Percentiles rank a stretch among this genome's conserved stretches.
These are phyloP conservation scores for Apiospora koreana DNA, from an alignment of 2,329 filamentous ascomycete species.

Conservation along the genomic window DNA sequence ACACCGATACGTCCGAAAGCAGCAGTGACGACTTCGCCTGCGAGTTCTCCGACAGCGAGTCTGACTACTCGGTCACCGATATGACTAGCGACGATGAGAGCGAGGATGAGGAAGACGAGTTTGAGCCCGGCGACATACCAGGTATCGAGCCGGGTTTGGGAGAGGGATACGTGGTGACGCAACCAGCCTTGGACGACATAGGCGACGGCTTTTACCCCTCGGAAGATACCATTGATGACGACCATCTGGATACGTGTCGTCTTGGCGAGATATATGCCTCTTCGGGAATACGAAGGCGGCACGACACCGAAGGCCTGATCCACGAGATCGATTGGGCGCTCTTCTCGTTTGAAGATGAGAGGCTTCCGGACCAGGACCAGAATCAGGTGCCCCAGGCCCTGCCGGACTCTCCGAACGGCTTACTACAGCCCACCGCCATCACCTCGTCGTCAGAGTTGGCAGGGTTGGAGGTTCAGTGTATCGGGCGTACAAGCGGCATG, in stretches of 20 bases:
- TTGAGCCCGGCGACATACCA: slow-evolving; percentile 73
- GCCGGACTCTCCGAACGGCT: slow-evolving; percentile 33
- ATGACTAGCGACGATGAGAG: slow-evolving; percentile 55
- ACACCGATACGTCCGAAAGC: slow-evolving; percentile 42
- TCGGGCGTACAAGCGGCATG: slow-evolving; percentile 83
- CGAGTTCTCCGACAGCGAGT: slow-evolving; percentile 64
- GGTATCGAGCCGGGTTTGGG: slow-evolving; percentile 76
- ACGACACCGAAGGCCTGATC: slow-evolving; percentile 66
- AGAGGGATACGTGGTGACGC: slow-evolving; percentile 79
- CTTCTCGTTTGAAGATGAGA: slow-evolving; percentile 74
- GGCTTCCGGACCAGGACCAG: slow-evolving; percentile 65
- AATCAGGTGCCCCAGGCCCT: slow-evolving; percentile 63
- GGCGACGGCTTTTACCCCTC: slow-evolving; percentile 79
- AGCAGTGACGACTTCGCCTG: slow-evolving; percentile 57
- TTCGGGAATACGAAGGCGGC: slow-evolving; percentile 80
- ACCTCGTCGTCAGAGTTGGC: slow-evolving; percentile 64
- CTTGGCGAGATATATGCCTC: slow-evolving; percentile 87
- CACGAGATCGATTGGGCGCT: slow-evolving; percentile 97
- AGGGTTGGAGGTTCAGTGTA: slow-evolving; percentile 80
- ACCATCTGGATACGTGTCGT: slow-evolving; percentile 79
- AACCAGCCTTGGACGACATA: slow-evolving; percentile 88
- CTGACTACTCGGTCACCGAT: slow-evolving; percentile 31
- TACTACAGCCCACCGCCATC: slow-evolving; percentile 57
- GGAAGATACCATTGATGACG: slow-evolving; percentile 70
- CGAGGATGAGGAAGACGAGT: slow-evolving; percentile 57